Conservation (phyloP, 2,329 filamentous ascomycete genomes). For the Fusarium euwallaceae region DNA sequence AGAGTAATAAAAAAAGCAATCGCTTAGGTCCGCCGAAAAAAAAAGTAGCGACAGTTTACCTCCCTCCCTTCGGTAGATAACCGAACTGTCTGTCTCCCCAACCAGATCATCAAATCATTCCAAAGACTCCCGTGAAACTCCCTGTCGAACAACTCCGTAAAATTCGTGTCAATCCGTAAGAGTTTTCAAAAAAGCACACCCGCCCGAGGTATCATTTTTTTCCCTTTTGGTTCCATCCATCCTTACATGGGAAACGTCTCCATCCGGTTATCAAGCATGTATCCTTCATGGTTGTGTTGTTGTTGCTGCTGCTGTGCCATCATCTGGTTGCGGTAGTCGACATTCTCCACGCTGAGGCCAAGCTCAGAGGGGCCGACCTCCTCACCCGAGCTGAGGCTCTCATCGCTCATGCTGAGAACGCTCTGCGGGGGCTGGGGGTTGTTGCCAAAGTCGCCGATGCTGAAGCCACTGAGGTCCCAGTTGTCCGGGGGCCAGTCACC, state of each 20-base stretch:
- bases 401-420: slow-evolving; percentile 69
- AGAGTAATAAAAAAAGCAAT: slow-evolving; percentile 18
- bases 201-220: slow-evolving; percentile 41
- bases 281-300: slow-evolving; percentile 35
- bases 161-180: slow-evolving; percentile 14
- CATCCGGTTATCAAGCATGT: slow-evolving; percentile 43
- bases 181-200: slow-evolving; percentile 25
- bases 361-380: slow-evolving; percentile 63
- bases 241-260: slow-evolving; percentile 43
- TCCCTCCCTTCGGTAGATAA: slow-evolving; percentile 3
- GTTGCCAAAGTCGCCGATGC: slow-evolving; percentile 61
- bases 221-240: slow-evolving; percentile 7
- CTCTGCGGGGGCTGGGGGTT: slow-evolving; percentile 63
- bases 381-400: slow-evolving; percentile 69
- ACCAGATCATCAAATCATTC: slow-evolving; percentile 29
- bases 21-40: slow-evolving; percentile 18
- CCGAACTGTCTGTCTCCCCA: background rate
- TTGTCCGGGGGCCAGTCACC: slow-evolving; percentile 69
- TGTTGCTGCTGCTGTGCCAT: slow-evolving; percentile 25
- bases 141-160: slow-evolving; percentile 26
- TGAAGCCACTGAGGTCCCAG: slow-evolving; percentile 67
- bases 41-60: slow-evolving; percentile 23
- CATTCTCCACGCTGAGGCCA: slow-evolving; percentile 57
- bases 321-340: slow-evolving; percentile 51
- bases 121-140: slow-evolving; percentile 9